Evolutionary conservation across 2,329 filamentous ascomycete genomes (phyloP).

Genomic region (Nannizziopsis barbatae): DNA sequence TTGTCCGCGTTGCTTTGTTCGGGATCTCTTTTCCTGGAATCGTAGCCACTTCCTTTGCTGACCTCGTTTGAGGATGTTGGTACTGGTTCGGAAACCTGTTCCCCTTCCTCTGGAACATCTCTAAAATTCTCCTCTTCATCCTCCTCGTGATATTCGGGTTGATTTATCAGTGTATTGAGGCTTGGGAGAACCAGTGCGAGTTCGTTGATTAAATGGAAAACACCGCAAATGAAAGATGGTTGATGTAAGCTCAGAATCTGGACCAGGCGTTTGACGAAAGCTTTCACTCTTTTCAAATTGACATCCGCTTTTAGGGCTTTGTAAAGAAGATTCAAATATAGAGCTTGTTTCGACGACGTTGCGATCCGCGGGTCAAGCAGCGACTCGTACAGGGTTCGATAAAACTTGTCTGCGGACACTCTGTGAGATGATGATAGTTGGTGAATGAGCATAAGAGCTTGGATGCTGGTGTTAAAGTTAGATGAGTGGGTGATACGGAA

Average conservation of each 20-base stretch:
- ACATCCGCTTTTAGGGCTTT: conserved; percentile 78
- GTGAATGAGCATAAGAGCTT: conserved; percentile 88
- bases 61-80: conserved; percentile 21
- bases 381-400: conserved; percentile 89
- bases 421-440: conserved; percentile 75
- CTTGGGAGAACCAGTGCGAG: conserved; percentile 69
- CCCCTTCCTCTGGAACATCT: conserved; percentile 50
- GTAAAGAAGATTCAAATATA: conserved; percentile 88
- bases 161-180: conserved; percentile 63
- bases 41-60: conserved; percentile 47
- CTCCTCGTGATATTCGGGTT: conserved; percentile 68
- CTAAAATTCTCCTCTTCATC: conserved; percentile 55
- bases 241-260: conserved; percentile 83
- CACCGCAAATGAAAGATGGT: conserved; percentile 80
- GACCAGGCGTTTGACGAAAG: conserved; percentile 85
- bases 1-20: conserved; percentile 86
- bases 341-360: conserved; percentile 83
- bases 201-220: conserved; percentile 81
- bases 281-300: conserved; percentile 85
- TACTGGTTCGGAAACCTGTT: conserved; percentile 25
- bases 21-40: conserved; percentile 82
- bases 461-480: conserved; percentile 97
- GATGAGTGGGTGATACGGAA: conserved; percentile 95
- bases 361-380: conserved; percentile 79
- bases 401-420: conserved; percentile 78